These are phyloP conservation scores for Phytophthora pini DNA, from an alignment of 352 stramenopile genomes.

Conservation along the genomic window DNA sequence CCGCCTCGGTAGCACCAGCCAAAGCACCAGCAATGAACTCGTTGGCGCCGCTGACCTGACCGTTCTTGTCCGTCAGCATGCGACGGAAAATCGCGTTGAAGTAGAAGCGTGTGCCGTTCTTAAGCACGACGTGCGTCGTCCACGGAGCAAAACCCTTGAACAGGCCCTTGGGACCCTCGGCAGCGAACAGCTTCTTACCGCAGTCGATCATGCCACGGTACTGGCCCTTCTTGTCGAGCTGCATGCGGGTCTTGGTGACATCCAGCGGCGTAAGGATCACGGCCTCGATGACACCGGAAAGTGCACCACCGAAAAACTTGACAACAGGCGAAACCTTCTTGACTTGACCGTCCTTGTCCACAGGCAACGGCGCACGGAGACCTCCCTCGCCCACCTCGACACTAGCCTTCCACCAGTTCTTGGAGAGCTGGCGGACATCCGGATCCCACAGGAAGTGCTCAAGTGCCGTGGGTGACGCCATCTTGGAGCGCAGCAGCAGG, in stretches of 20 bases:
- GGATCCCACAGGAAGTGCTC: constrained; percentile 84
- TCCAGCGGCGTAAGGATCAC: constrained; percentile 88
- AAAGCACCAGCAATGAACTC: constrained; percentile 92
- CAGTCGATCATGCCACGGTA: constrained; percentile 91
- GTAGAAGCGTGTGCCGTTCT: constrained; percentile 93
- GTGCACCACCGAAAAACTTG: constrained; percentile 84
- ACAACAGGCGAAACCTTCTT: constrained; percentile 76
- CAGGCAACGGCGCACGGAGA: constrained; percentile 62
- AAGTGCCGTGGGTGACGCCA: constrained; percentile 72
- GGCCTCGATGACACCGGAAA: constrained; percentile 89
- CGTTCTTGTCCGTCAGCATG: constrained; percentile 78
- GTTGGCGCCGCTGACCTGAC: constrained; percentile 80
- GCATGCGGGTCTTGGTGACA: constrained; percentile 90
- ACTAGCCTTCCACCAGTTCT: constrained; percentile 88
- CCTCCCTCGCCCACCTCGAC: constrained; percentile 84
- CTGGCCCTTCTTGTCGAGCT: constrained; percentile 86
- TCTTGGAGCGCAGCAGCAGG: constrained; percentile 78
- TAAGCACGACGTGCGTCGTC: constrained; percentile 87
- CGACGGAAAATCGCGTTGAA: constrained; percentile 88
- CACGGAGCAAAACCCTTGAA: constrained; percentile 92
- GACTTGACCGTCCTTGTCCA: constrained; percentile 45
- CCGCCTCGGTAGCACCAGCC: constrained; percentile 95
- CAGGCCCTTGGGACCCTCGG: constrained; percentile 78
- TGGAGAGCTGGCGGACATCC: constrained; percentile 82
- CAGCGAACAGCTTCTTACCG: constrained; percentile 78